These are phyloP conservation scores for Ophiocordyceps camponoti-saundersi DNA, from an alignment of 2,329 filamentous ascomycete species.

Conservation along the genomic window DNA sequence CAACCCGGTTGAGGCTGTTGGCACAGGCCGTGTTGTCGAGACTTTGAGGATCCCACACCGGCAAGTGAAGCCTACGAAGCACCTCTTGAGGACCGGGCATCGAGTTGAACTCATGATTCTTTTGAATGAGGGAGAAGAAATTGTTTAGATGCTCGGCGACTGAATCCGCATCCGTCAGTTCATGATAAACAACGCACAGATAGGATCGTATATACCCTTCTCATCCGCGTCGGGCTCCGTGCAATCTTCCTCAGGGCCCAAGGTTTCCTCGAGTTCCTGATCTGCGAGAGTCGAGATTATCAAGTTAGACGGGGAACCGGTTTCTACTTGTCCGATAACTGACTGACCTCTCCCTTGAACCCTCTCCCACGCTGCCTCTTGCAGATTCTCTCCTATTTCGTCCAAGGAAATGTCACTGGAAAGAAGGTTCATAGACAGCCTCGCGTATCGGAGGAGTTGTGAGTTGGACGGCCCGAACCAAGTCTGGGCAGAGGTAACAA, in stretches of 20 bases:
- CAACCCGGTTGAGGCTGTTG: background rate
- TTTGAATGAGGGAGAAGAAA: background rate
- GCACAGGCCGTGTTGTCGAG: background rate
- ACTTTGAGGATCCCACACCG: background rate
- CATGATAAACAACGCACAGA: background rate
- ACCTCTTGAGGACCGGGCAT: background rate
- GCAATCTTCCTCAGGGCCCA: background rate
- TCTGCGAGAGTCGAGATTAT: background rate
- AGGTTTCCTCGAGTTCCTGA: background rate
- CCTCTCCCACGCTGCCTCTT: background rate
- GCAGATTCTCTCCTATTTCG: background rate
- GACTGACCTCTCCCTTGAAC: background rate
- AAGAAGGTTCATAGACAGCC: background rate
- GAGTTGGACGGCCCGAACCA: background rate
- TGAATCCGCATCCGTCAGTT: background rate
- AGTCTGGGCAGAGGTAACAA: background rate
- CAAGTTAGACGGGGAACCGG: too few species aligned
- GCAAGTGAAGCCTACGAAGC: background rate
- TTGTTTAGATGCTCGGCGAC: background rate
- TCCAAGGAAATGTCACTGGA: background rate
- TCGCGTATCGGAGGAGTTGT: background rate
- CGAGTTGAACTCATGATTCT: background rate
- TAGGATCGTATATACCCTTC: background rate
- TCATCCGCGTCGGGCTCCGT: background rate
- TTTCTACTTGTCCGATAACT: too few species aligned